phyloP scores from a whole-genome alignment of 331 rosid genomes.

The Rosa hybrid region DNA sequence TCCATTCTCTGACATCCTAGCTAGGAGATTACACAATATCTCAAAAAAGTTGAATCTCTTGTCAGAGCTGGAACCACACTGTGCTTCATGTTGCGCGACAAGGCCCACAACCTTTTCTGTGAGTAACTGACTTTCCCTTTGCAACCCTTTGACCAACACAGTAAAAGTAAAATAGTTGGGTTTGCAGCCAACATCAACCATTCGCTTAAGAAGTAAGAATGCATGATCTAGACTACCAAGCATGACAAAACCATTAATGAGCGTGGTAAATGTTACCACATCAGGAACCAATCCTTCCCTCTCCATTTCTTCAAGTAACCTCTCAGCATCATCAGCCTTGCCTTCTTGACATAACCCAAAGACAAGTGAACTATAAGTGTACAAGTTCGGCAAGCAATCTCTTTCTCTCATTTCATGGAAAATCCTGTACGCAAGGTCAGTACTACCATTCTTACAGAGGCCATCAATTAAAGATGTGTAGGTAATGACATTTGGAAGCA shows the following conservation, averaged over 20 bases:
- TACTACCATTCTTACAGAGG: constrained; percentile 37
- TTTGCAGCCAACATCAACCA: constrained; percentile 39
- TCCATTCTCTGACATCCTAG: constrained; percentile 33
- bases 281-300: constrained; percentile 43
- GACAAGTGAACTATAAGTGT: constrained; percentile 42
- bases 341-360: constrained; percentile 49
- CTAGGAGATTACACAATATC: constrained; percentile 29
- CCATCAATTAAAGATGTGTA: constrained; percentile 45
- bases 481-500: constrained; percentile 42
- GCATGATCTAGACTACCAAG: constrained; percentile 42
- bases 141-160: constrained; percentile 40
- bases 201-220: constrained; percentile 34
- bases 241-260: constrained; percentile 45
- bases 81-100: constrained; percentile 28
- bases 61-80: constrained; percentile 20
- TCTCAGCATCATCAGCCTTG: constrained; percentile 44
- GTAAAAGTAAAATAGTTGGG: constrained; percentile 40
- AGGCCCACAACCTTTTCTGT: constrained; percentile 32
- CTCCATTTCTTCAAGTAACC: constrained; percentile 40
- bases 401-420: constrained; percentile 42
- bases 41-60: constrained; percentile 18
- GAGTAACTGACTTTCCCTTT: constrained; percentile 29
- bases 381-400: constrained; percentile 43
- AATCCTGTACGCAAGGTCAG: constrained; percentile 37
- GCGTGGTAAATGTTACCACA: constrained; percentile 44